Percentiles rank a stretch among this genome's conserved stretches.
These are phyloP conservation scores for Suhomyces guaymorum DNA, from an alignment of 1,139 yeast species.

Conservation along the genomic window DNA sequence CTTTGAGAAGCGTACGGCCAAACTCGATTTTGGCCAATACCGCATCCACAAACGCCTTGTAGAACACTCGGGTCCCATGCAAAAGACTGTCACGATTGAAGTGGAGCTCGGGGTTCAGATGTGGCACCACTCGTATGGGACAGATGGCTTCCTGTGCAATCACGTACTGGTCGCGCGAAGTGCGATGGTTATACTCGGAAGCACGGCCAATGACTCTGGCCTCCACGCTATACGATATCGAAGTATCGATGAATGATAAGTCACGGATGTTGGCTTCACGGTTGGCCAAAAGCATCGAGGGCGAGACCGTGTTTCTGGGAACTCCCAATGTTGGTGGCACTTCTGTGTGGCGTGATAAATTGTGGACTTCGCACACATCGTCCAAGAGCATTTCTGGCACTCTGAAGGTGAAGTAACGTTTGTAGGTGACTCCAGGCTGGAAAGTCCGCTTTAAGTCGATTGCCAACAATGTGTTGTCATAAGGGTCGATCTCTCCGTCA, in stretches of 20 bases:
- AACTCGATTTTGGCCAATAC: constrained; percentile 33
- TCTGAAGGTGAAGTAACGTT: constrained; percentile 44
- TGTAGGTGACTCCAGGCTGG: constrained; percentile 35
- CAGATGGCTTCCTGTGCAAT: constrained; percentile 37
- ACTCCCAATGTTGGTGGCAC: constrained; percentile 44
- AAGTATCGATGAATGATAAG: constrained; percentile 37
- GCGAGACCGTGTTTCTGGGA: constrained; percentile 19
- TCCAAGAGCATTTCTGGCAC: constrained; percentile 44
- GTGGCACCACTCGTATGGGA: constrained; percentile 42
- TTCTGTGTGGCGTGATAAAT: constrained; percentile 35
- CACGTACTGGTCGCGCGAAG: constrained; percentile 35
- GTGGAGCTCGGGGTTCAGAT: constrained; percentile 24
- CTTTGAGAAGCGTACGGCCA: constrained; percentile 24
- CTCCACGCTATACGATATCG: constrained; percentile 38
- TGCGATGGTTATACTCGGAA: constrained; percentile 30
- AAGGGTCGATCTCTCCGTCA: constrained; percentile 48
- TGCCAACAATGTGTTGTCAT: constrained; percentile 35
- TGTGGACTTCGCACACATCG: constrained; percentile 39
- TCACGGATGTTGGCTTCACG: constrained; percentile 30
- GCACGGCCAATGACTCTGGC: constrained; percentile 47
- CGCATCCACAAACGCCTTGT: constrained; percentile 39
- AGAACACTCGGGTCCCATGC: constrained; percentile 31
- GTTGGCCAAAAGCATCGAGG: constrained; percentile 23
- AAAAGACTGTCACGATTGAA: constrained; percentile 22
- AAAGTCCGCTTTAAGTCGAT: constrained; percentile 35